Conservation (phyloP, 768 basidiomycete species). For the Leucosporidium creatinivorum region DNA sequence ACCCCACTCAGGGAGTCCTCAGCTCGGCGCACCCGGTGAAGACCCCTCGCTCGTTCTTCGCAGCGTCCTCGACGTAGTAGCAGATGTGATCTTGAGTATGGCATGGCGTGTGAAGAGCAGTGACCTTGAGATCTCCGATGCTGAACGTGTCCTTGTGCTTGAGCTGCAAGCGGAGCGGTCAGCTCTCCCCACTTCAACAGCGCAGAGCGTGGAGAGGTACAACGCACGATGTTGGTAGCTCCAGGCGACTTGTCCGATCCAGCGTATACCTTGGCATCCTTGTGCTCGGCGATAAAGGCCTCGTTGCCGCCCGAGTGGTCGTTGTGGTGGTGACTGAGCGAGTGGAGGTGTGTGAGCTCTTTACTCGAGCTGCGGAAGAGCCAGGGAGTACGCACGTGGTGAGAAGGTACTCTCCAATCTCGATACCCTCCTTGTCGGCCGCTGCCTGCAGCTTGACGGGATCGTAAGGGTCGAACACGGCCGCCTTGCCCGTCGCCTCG, state of each 20-base stretch:
- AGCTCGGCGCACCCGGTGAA: conserved; percentile 63
- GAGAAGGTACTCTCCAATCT: conserved; percentile 56
- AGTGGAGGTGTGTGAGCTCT: conserved; percentile 45
- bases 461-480: conserved; percentile 73
- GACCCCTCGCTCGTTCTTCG: conserved; percentile 60
- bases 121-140: conserved; percentile 48
- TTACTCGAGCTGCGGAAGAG: conserved; percentile 54
- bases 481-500: conserved; percentile 56
- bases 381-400: conserved; percentile 87
- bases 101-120: conserved; percentile 46
- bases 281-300: conserved; percentile 41
- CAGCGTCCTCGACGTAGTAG: conserved; percentile 61
- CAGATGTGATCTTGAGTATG: conserved; percentile 97
- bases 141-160: conserved; percentile 74
- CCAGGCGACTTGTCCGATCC: conserved; percentile 66
- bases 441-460: conserved; percentile 54
- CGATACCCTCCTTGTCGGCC: conserved; percentile 54
- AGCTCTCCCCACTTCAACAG: background rate
- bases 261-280: conserved; percentile 63
- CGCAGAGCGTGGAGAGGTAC: background rate
- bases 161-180: conserved; percentile 40
- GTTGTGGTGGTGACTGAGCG: conserved; percentile 17
- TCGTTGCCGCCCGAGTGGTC: conserved; percentile 25
- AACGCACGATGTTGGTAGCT: conserved; percentile 52
- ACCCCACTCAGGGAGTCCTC: background rate